Percentiles rank a stretch among this genome's conserved stretches.
phyloP scores from a whole-genome alignment of 306 rosid genomes.

The Acacia acuminata region DNA sequence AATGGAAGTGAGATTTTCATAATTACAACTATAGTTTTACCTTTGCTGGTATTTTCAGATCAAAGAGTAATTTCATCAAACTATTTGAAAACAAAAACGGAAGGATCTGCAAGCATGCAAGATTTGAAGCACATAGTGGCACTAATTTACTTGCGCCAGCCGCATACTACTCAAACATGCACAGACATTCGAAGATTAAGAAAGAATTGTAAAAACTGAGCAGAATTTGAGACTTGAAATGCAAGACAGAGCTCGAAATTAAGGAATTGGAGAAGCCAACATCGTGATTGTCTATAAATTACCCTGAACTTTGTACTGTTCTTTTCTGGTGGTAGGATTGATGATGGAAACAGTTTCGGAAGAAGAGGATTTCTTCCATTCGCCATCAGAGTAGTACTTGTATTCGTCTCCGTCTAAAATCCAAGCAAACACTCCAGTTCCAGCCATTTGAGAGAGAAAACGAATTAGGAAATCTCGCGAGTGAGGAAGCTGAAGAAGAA shows the following conservation, averaged over 20 bases:
- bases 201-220: neutral
- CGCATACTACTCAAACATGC: neutral
- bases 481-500: neutral
- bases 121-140: neutral
- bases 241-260: neutral
- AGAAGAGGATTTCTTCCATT: conserved; percentile 85
- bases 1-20: neutral
- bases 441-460: conserved; percentile 23
- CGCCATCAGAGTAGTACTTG: conserved; percentile 86
- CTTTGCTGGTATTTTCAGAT: neutral
- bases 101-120: neutral
- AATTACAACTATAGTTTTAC: neutral
- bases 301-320: conserved; percentile 98
- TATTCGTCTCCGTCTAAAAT: conserved; percentile 76
- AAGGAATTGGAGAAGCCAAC: neutral
- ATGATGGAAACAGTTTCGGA: conserved; percentile 78
- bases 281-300: neutral
- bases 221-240: neutral
- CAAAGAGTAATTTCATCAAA: neutral
- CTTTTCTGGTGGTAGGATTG: conserved; percentile 83
- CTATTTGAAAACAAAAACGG: neutral
- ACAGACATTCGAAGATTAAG: neutral
- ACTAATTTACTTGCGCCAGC: neutral
- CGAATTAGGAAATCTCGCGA: neutral
- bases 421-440: conserved; percentile 74